phyloP scores from a whole-genome alignment of 2,329 filamentous ascomycete species.

The Fusarium illudens region DNA sequence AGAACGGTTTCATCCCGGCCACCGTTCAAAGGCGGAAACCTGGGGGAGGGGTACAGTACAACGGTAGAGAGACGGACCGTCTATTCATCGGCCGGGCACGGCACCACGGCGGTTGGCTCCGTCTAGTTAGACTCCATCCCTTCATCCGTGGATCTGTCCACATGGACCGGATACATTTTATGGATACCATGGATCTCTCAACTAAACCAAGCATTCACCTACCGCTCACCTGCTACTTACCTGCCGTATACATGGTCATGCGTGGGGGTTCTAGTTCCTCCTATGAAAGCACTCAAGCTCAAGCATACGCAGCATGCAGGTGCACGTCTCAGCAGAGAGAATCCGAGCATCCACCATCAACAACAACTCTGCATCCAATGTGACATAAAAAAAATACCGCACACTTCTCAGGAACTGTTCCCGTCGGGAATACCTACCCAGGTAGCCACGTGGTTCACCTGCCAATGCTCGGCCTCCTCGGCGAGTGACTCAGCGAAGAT shows the following conservation, averaged over 20 bases:
- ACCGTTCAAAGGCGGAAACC: conserved; percentile 3
- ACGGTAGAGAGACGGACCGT: neutral
- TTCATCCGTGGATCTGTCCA: conserved; percentile 17
- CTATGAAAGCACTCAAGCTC: neutral
- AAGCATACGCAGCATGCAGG: neutral
- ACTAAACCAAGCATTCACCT: neutral
- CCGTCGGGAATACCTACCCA: neutral
- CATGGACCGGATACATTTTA: neutral
- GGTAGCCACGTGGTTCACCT: neutral
- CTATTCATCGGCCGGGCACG: neutral
- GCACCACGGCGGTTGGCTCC: conserved; percentile 13
- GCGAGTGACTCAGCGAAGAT: conserved; percentile 35
- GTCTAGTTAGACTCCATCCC: conserved; percentile 20
- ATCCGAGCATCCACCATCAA: neutral
- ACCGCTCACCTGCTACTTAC: neutral
- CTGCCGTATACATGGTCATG: neutral
- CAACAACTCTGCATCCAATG: neutral
- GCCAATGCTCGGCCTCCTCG: neutral
- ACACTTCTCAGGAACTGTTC: neutral
- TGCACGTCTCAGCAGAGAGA: neutral
- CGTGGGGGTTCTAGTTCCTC: neutral
- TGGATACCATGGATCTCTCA: neutral
- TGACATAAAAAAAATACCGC: neutral
- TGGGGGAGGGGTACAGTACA: conserved; percentile 1
- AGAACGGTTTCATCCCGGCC: neutral